A percentile compares a stretch with the other conserved stretches of the same genome.
phyloP scores from a whole-genome alignment of 2,329 filamentous ascomycete species.

The Ceratocystis variospora region DNA sequence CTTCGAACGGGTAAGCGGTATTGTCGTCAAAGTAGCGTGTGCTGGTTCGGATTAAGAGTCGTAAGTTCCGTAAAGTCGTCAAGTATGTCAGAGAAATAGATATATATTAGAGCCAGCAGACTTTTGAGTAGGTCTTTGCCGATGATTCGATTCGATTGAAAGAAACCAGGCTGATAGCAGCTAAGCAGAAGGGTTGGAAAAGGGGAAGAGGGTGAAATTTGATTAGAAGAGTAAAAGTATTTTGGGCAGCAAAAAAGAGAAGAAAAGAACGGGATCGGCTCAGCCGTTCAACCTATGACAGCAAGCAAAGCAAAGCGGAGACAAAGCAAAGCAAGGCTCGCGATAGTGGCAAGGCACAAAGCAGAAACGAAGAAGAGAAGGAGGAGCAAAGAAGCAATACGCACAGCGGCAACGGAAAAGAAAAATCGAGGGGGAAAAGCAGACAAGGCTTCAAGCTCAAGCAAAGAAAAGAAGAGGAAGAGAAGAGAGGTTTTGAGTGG shows the following conservation, averaged over 20 bases:
- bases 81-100: not conserved
- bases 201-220: not conserved
- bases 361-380: not conserved
- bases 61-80: too few species aligned
- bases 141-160: too few species aligned
- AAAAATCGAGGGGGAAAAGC: not conserved
- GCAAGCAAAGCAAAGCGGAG: not conserved
- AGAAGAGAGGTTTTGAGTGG: not conserved
- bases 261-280: conserved; percentile 13
- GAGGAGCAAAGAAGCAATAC: not conserved
- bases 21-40: not conserved
- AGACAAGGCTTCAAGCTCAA: conserved; percentile 4
- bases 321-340: not conserved
- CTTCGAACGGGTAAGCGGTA: not conserved
- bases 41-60: not conserved
- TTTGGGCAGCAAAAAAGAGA: conserved; percentile 6
- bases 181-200: not conserved
- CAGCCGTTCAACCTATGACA: conserved; percentile 14
- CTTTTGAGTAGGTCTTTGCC: too few species aligned
- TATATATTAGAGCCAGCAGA: not conserved
- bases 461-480: not conserved
- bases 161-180: not conserved
- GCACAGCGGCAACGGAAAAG: not conserved
- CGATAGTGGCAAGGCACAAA: not conserved
- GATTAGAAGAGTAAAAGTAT: not conserved